A percentile compares a stretch with the other conserved stretches of the same genome.
phyloP scores from a whole-genome alignment of 306 rosid genomes.

The Inga leiocalycina region DNA sequence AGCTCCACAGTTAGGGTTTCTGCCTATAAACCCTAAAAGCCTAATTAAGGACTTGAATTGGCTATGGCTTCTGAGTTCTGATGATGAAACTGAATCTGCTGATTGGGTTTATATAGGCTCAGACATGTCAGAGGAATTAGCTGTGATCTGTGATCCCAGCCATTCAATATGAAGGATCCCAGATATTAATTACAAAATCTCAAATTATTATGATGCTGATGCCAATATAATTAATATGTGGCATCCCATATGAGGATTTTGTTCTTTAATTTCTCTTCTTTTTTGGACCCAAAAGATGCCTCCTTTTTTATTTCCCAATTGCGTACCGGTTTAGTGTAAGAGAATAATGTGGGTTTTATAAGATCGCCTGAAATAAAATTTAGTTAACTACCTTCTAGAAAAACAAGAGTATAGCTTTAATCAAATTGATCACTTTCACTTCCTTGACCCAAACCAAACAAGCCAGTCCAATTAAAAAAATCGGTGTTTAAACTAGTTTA shows the following conservation, averaged over 20 bases:
- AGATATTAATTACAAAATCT: conserved; percentile 4
- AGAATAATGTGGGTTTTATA: too few species aligned
- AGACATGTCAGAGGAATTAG: neutral
- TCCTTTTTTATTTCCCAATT: conserved; percentile 1
- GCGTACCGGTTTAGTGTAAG: neutral
- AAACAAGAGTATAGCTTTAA: too few species aligned
- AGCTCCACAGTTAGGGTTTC: neutral
- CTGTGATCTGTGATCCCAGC: neutral
- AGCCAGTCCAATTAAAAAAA: too few species aligned
- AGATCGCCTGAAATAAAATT: too few species aligned
- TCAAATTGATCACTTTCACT: too few species aligned
- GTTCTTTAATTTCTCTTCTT: neutral
- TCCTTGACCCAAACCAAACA: too few species aligned
- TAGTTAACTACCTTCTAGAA: too few species aligned
- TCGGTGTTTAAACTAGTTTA: too few species aligned
- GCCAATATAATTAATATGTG: neutral
- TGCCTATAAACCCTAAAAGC: neutral
- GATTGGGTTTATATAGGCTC: conserved; percentile 15
- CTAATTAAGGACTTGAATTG: neutral
- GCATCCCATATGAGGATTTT: neutral
- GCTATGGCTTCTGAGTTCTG: neutral
- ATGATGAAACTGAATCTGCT: neutral
- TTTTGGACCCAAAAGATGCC: neutral
- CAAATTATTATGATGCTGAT: neutral
- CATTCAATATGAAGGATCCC: neutral